Percentiles rank a stretch among this genome's conserved stretches.
phyloP scores from a whole-genome alignment of 352 stramenopile species.

The Poterioochromonas sp. region DNA sequence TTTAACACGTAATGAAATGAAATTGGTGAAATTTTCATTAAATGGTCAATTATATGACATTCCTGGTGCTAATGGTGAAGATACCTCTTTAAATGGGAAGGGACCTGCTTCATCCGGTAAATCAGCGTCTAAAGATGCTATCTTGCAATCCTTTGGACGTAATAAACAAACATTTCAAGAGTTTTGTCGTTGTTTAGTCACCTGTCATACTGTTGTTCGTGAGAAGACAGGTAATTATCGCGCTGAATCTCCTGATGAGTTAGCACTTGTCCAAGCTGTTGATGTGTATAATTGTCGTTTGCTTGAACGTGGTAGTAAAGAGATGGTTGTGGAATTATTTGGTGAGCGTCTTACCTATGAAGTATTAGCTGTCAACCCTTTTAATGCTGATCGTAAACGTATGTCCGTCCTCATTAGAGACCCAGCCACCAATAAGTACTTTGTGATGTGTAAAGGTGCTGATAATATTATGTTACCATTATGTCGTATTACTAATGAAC shows the following conservation, averaged over 20 bases:
- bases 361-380: constrained; percentile 92
- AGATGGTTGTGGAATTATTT: constrained; percentile 36
- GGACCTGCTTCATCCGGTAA: not conserved
- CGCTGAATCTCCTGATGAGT: constrained; percentile 43
- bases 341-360: constrained; percentile 59
- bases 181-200: constrained; percentile 69
- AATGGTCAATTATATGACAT: constrained; percentile 16
- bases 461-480: constrained; percentile 68
- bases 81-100: no score
- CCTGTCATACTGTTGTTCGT: constrained; percentile 62
- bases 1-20: constrained; percentile 96
- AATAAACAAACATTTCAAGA: constrained; percentile 57
- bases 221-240: constrained; percentile 39
- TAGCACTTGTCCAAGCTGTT: constrained; percentile 39
- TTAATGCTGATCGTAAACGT: constrained; percentile 93
- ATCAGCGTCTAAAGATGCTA: not conserved
- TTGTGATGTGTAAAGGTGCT: constrained; percentile 67
- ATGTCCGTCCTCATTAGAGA: constrained; percentile 92
- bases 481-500: constrained; percentile 33
- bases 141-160: not conserved
- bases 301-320: constrained; percentile 25
- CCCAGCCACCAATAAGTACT: constrained; percentile 43
- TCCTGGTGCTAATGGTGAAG: constrained; percentile 47
- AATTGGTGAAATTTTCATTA: constrained; percentile 52
- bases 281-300: constrained; percentile 33